phyloP scores from a whole-genome alignment of 2,329 filamentous ascomycete species.

The Trichothecium roseum region DNA sequence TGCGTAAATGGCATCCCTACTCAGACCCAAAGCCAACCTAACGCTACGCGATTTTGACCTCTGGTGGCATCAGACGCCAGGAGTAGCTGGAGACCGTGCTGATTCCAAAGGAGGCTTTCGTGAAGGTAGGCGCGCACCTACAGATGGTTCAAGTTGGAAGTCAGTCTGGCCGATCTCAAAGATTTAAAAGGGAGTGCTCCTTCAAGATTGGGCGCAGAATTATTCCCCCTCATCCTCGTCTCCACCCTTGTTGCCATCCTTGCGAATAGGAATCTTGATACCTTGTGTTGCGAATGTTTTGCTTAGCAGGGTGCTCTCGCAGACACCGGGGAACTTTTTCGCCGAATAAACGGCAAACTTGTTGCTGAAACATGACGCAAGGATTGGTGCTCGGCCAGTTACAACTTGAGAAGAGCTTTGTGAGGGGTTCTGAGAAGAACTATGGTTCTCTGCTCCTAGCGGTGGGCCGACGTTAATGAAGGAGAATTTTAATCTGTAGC shows the following conservation, averaged over 20 bases:
- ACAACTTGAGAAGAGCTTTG: constrained; percentile 41
- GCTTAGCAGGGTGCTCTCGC: constrained; percentile 83
- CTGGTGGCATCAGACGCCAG: no score
- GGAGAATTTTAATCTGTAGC: constrained; percentile 49
- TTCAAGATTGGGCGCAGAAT: constrained; percentile 1
- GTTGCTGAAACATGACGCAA: constrained; percentile 79
- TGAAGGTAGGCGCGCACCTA: no score
- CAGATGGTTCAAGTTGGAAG: no score
- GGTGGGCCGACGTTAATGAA: constrained; percentile 74
- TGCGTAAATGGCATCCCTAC: no score
- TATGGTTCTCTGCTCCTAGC: constrained; percentile 23
- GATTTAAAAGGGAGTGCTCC: not conserved
- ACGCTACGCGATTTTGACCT: no score
- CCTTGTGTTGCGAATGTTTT: constrained; percentile 89
- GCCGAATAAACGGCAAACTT: constrained; percentile 90
- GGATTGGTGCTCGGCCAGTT: constrained; percentile 65
- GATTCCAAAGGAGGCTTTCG: no score
- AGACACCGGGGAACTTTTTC: constrained; percentile 97
- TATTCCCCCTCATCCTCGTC: constrained; percentile 36
- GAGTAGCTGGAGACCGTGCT: no score
- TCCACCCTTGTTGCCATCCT: constrained; percentile 57
- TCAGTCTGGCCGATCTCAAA: not conserved
- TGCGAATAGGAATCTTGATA: constrained; percentile 93
- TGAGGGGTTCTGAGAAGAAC: constrained; percentile 1
- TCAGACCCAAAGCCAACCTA: no score